These are phyloP conservation scores for Jamesozyma rosinii DNA, from an alignment of 805 yeast genomes.

Conservation along the genomic window DNA sequence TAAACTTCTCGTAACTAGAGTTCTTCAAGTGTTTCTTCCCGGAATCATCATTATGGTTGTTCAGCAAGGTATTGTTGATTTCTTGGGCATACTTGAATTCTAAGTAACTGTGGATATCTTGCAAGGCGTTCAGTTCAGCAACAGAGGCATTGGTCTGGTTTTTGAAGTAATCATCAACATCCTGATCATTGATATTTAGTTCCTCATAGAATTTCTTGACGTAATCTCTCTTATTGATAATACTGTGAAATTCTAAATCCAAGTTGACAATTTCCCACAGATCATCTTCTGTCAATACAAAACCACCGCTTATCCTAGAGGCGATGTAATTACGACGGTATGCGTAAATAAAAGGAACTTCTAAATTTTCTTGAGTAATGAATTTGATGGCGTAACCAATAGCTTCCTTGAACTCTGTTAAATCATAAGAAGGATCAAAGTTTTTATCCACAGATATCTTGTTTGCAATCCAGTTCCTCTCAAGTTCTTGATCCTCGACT, in stretches of 20 bases:
- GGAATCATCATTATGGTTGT: constrained; percentile 16
- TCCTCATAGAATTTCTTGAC: constrained; percentile 48
- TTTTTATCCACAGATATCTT: constrained; percentile 51
- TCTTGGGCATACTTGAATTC: constrained; percentile 53
- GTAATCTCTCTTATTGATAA: constrained; percentile 61
- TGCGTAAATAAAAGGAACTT: constrained; percentile 92
- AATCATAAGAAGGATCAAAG: constrained; percentile 30
- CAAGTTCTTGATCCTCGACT: constrained; percentile 58
- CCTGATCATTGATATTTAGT: constrained; percentile 48
- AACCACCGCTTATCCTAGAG: constrained; percentile 36
- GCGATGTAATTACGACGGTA: constrained; percentile 81
- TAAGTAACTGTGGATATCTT: constrained; percentile 77
- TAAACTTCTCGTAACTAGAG: constrained; percentile 57
- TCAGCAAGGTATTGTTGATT: constrained; percentile 30
- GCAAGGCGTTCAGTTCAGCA: constrained; percentile 52
- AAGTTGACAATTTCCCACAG: constrained; percentile 83
- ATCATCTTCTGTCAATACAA: constrained; percentile 64
- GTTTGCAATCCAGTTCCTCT: constrained; percentile 74
- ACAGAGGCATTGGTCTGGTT: constrained; percentile 45
- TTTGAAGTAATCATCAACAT: constrained; percentile 46
- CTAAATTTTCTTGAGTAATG: constrained; percentile 67
- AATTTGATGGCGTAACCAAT: constrained; percentile 64
- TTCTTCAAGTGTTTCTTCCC: constrained; percentile 52
- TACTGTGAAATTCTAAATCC: constrained; percentile 81
- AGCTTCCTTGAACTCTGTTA: constrained; percentile 53